A percentile compares a stretch with the other conserved stretches of the same genome.
phyloP scores from a whole-genome alignment of 495 filamentous ascomycete species.

The Saxophila tyrrhenica region DNA sequence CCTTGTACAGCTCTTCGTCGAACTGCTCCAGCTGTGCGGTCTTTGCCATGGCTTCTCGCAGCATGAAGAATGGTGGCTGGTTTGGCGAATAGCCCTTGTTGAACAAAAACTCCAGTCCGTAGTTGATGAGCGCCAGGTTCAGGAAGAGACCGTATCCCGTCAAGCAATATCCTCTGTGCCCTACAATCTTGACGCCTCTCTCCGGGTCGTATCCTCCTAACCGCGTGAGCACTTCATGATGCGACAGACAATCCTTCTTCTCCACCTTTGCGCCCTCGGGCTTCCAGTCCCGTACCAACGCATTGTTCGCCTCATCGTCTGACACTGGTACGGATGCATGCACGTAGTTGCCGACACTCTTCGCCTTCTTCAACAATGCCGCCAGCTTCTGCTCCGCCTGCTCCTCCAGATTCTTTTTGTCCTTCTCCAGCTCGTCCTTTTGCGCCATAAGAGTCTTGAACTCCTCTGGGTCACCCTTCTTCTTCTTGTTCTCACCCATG shows the following conservation, averaged over 20 bases:
- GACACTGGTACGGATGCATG: slow-evolving; percentile 85
- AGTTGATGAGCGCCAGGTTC: slow-evolving; percentile 84
- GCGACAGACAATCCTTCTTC: slow-evolving; percentile 65
- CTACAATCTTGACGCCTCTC: slow-evolving; percentile 86
- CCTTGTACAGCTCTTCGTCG: slow-evolving; percentile 95
- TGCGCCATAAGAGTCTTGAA: slow-evolving; percentile 51
- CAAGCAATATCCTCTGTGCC: slow-evolving; percentile 89
- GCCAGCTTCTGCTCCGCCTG: slow-evolving; percentile 61
- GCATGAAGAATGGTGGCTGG: slow-evolving; percentile 93
- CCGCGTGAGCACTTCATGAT: slow-evolving; percentile 84
- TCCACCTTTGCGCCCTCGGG: slow-evolving; percentile 59
- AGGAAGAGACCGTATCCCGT: slow-evolving; percentile 86
- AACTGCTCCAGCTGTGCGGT: slow-evolving; percentile 96
- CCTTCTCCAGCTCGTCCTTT: slow-evolving; percentile 63
- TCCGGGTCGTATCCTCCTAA: slow-evolving; percentile 91
- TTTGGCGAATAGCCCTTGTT: slow-evolving; percentile 70
- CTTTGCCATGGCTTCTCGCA: slow-evolving; percentile 94
- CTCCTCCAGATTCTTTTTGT: slow-evolving; percentile 68
- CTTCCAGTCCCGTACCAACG: slow-evolving; percentile 61
- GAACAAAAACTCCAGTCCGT: slow-evolving; percentile 79
- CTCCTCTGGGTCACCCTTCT: slow-evolving; percentile 65
- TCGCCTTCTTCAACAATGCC: slow-evolving; percentile 62
- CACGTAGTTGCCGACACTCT: slow-evolving; percentile 84
- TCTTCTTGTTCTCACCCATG: slow-evolving; percentile 90
- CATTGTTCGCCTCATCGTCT: slow-evolving; percentile 82